Evolutionary conservation across 2,329 filamentous ascomycete species (phyloP), one percentile per base, ranked within the genome.

Genomic region (Fusarium luffae): DNA sequence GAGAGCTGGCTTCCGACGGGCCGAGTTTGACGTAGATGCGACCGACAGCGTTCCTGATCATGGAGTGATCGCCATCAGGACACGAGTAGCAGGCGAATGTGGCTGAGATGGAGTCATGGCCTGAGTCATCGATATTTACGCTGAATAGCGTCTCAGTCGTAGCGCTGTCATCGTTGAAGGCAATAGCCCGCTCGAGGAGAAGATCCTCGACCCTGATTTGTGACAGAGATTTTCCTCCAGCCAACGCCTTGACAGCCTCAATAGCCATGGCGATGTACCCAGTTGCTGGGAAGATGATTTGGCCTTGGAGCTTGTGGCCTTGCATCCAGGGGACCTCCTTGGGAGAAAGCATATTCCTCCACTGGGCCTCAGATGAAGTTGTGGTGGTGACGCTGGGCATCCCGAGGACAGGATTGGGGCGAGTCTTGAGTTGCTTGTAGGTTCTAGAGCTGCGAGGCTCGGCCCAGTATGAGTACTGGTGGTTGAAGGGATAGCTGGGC

Each of bases 211-310:
- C 18, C 28, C 40, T 40, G 23, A 51, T 51, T 32, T 51, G 14
- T 4, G 47, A 9, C 13, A 50, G 19, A 13, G 28, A 30, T 11
- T 14, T 21, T 10, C 16, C 46, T 12, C 46, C 28, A 25, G 46
- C 46, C 11, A 49, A 19, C 12, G 46, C 13, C 13, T 14, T 21
- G 16, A 49, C 18, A 4, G 48, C 48, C 32, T 51, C 32, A 13
- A 51, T 51, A 21, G 32, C 48, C 48, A 51, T 51, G 21, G 48
- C 37, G 19, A 51, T 41, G 48, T 40, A 51, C 23, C 48, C 48
- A 9, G 32, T 32, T 8, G 48, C 48, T 12, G 48, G 48, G 48
- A 51, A 51, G 21, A 51, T 51, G 48, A 27, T 40, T 19, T 51
- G 48, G 9, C 40, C 48, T 32, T 32, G 32, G 25, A 51, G 32